Percentiles rank a stretch among this genome's conserved stretches.
Conservation (phyloP, 1,284 basidiomycete species). For the Ustilago xerochloae region DNA sequence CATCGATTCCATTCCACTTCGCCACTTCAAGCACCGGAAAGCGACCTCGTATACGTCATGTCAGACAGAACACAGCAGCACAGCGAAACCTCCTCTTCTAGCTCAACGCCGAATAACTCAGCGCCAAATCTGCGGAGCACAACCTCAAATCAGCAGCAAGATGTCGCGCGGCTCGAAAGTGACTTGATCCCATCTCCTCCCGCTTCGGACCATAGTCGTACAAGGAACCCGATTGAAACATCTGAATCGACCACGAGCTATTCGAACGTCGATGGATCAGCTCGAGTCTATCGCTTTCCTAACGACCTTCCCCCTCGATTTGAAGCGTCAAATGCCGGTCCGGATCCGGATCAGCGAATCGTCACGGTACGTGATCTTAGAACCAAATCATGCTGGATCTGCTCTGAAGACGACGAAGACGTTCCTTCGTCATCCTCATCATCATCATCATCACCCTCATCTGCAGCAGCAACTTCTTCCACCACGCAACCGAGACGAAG, state of each 20-base stretch:
- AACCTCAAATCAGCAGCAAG: not conserved
- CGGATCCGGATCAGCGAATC: slow-evolving; percentile 22
- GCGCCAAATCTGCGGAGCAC: not conserved
- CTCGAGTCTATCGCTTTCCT: slow-evolving; percentile 37
- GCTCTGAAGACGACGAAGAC: slow-evolving; percentile 59
- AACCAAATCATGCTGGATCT: slow-evolving; percentile 60
- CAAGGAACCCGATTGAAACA: not conserved
- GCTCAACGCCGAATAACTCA: slow-evolving; percentile 12
- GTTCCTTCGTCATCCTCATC: not conserved
- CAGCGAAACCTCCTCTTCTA: slow-evolving; percentile 4
- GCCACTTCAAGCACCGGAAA: not conserved
- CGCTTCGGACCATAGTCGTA: not conserved
- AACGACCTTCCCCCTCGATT: slow-evolving; percentile 26
- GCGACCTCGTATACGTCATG: not conserved
- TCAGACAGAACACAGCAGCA: slow-evolving; percentile 5
- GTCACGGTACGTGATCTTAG: slow-evolving; percentile 56
- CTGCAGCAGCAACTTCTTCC: too few relatives aligned
- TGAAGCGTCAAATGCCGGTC: slow-evolving; percentile 1
- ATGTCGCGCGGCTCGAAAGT: slow-evolving; percentile 25
- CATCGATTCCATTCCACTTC: not conserved
- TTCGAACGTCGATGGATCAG: slow-evolving; percentile 34
- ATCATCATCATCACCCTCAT: not conserved
- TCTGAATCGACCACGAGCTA: slow-evolving; percentile 2
- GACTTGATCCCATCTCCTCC: slow-evolving; percentile 43
- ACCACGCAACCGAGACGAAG: too few relatives aligned